phyloP scores from a whole-genome alignment of 805 yeast species.

The Priceomyces fermenticarens region DNA sequence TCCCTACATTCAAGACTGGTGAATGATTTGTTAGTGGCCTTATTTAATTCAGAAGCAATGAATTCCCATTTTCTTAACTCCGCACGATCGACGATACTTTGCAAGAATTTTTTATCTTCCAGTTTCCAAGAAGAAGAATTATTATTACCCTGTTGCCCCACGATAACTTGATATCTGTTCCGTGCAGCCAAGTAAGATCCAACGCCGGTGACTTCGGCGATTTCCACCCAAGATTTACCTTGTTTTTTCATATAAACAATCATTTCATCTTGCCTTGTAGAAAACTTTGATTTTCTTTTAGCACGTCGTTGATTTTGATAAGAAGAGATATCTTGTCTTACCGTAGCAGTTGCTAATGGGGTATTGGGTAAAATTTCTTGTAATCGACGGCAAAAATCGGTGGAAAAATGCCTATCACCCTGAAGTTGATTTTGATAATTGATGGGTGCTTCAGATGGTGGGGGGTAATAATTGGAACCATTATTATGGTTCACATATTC shows the following conservation, averaged over 20 bases:
- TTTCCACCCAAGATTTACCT: slow-evolving; percentile 72
- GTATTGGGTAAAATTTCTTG: slow-evolving; percentile 43
- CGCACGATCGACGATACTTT: slow-evolving; percentile 59
- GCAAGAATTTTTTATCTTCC: slow-evolving; percentile 52
- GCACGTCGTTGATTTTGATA: slow-evolving; percentile 47
- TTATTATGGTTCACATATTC: slow-evolving; percentile 4
- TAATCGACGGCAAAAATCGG: slow-evolving; percentile 22
- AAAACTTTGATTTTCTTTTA: slow-evolving; percentile 65
- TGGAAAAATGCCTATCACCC: slow-evolving; percentile 1
- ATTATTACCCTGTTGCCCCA: slow-evolving; percentile 77
- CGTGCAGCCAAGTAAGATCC: slow-evolving; percentile 71
- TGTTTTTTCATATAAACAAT: slow-evolving; percentile 58
- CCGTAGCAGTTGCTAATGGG: slow-evolving; percentile 42
- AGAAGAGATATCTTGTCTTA: slow-evolving; percentile 41
- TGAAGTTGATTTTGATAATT: slow-evolving; percentile 6
- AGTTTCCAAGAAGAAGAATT: slow-evolving; percentile 62
- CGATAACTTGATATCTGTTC: slow-evolving; percentile 73
- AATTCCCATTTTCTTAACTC: slow-evolving; percentile 69
- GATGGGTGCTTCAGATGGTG: slow-evolving; percentile 1
- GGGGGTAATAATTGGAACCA: slow-evolving; percentile 3
- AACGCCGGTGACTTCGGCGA: slow-evolving; percentile 61
- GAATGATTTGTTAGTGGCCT: slow-evolving; percentile 49
- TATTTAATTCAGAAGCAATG: slow-evolving; percentile 59
- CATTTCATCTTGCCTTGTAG: slow-evolving; percentile 63
- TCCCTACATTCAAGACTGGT: slow-evolving; percentile 55